Evolutionary conservation across 768 basidiomycete genomes (phyloP), one percentile per base, ranked within the genome.

Genomic region (Amanita polypyramis): DNA sequence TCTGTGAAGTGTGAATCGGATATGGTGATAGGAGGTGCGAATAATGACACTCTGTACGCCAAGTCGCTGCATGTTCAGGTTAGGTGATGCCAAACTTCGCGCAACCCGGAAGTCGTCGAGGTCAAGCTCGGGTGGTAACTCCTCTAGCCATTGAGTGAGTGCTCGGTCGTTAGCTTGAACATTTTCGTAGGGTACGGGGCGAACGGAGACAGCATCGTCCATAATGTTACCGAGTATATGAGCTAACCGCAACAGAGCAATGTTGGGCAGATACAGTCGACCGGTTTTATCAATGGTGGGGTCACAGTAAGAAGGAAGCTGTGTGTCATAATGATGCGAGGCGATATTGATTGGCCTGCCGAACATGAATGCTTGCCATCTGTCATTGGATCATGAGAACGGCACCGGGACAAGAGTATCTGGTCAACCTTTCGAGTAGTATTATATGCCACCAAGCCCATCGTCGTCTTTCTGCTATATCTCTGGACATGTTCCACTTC

Each of bases 381-480:
- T 87, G 54, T 23, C 55, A 53, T 41, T 43, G 37, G 20, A 51
- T 27, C 41, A 42, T 51, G 10, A 44, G 39, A 37, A 44, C 15
- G 45, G 45, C 43, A 47, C 38, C 46, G 33, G 38, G 37, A 45
- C 17, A 41, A 49, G 36, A 30, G 45, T 48, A 53, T 50, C 36
- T 11, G 29, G 45, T 20, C 30, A 45, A 84, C 85, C 86, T 72
- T 67, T 90, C 88, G 27, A 89, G 70, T 45, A 87, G 68, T 32
- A 91, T 64, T 51, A 87, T 85, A 62, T 91, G 85, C 88, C 88
- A 91, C 88, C 88, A 91, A 5, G 85, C 85, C 88, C 88, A 90
- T 46, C 88, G 70, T 43, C 89, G 70, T 49, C 88, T 74, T 60
- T 90, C 88, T 30, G 85, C 81, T 8, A 80, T 65, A 50, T 79